Evolutionary conservation across 2,329 filamentous ascomycete species (phyloP), one percentile per base, ranked within the genome.

Genomic region (Beauveria sp.): DNA sequence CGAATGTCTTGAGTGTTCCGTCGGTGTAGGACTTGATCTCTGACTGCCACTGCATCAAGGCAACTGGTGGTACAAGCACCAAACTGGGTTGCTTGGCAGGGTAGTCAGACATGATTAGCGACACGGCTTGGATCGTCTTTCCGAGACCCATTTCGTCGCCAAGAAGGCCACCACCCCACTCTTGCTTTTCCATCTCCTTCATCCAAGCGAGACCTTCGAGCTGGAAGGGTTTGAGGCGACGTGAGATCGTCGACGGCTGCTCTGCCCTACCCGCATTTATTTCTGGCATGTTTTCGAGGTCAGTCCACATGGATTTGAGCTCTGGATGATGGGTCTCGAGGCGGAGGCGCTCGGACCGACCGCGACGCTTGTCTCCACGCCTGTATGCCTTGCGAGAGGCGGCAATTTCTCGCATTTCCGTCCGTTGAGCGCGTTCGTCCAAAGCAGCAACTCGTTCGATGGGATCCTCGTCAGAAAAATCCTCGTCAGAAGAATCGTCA

Each of bases 111-210:
- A 98, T 98, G 74, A 99, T 92, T 50, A 99, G 83, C 3, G 93
- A 97, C 20, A 99, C 95, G 2, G 95, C 93, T 75, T 99, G 95
- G 56, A 99, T 98, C 0, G 95, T 99, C 78, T 99, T 99, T 55
- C 95, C 95, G 77, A 99, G 90, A 7, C 95, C 95, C 95, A 99
- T 99, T 75, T 99, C 95, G 68, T 99, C 95, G 63, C 95, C 95
- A 2, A 99, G 83, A 2, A 99, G 80, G 16, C 95, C 95, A 20
- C 95, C 95, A 70, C 87, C 90, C 83, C 93, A 98, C 45, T 88
- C 77, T 0, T 86, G 89, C 74, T 90, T 80, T 72, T 99, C 95
- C 82, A 98, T 96, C 61, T 83, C 87, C 64, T 83, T 86, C 91
- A 99, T 96, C 95, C 95, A 99, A 56, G 91, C 88, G 45, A 99